A percentile compares a stretch with the other conserved stretches of the same genome.
Conservation (phyloP, 2,329 filamentous ascomycete genomes). For the Pleomassaria siparia region DNA sequence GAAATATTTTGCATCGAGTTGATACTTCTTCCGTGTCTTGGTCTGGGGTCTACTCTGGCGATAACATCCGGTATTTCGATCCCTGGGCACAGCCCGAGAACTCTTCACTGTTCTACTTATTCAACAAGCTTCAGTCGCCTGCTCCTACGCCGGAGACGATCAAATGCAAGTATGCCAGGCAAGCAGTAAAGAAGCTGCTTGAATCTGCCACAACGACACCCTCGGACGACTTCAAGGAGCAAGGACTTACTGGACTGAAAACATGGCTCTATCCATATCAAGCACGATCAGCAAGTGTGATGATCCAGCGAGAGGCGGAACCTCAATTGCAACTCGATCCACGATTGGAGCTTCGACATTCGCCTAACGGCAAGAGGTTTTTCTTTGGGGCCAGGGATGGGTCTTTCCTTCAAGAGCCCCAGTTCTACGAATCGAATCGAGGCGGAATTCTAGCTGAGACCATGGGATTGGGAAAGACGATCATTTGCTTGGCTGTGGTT, state of each 20-base stretch:
- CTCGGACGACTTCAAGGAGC: constrained; percentile 40
- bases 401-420: constrained; percentile 64
- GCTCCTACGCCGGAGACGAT: constrained; percentile 56
- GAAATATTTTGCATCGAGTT: constrained; percentile 53
- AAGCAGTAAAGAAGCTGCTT: constrained; percentile 60
- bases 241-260: constrained; percentile 56
- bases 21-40: constrained; percentile 61
- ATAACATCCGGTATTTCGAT: constrained; percentile 35
- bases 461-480: constrained; percentile 80
- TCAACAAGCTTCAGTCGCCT: constrained; percentile 73
- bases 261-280: constrained; percentile 78
- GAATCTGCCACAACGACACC: constrained; percentile 27
- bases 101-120: constrained; percentile 66
- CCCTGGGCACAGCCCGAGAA: constrained; percentile 47
- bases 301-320: constrained; percentile 78
- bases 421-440: constrained; percentile 70
- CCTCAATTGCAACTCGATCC: constrained; percentile 71
- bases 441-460: constrained; percentile 81
- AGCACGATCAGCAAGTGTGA: constrained; percentile 73
- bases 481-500: constrained; percentile 75
- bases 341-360: constrained; percentile 61
- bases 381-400: constrained; percentile 70
- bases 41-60: constrained; percentile 48
- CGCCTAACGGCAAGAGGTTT: constrained; percentile 64
- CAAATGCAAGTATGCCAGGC: constrained; percentile 52